These are phyloP conservation scores for Blastobotrys parvus DNA, from an alignment of 805 yeast genomes.

Conservation along the genomic window DNA sequence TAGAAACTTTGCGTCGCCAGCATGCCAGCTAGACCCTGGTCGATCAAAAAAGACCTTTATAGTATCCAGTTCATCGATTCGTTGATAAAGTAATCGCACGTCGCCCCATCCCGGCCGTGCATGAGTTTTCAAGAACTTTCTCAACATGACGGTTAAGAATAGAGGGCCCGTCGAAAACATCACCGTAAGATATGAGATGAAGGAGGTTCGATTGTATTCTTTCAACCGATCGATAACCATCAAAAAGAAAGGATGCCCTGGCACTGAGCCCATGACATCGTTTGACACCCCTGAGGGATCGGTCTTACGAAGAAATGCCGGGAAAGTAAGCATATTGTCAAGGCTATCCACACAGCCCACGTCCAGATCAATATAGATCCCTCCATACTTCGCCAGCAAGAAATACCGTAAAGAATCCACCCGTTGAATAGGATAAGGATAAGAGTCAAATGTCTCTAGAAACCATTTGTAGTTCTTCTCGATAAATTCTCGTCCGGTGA, in stretches of 20 bases:
- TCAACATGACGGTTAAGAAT: conserved; percentile 78
- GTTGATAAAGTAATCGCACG: conserved; percentile 1
- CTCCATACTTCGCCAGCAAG: conserved; percentile 75
- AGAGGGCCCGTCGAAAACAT: conserved; percentile 93
- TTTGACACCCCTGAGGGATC: conserved; percentile 86
- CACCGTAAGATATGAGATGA: conserved; percentile 84
- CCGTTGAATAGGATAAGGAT: conserved; percentile 74
- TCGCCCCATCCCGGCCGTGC: neutral
- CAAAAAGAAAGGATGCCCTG: conserved; percentile 75
- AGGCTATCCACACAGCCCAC: conserved; percentile 75
- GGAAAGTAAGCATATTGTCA: conserved; percentile 73
- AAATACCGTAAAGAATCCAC: conserved; percentile 91
- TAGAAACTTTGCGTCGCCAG: conserved; percentile 75
- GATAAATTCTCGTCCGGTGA: conserved; percentile 69
- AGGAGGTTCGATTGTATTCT: conserved; percentile 63
- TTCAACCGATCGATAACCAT: conserved; percentile 61
- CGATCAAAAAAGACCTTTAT: conserved; percentile 52
- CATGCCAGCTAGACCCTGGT: conserved; percentile 88
- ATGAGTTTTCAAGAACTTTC: conserved; percentile 69
- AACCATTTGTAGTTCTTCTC: conserved; percentile 82
- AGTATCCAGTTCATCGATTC: conserved; percentile 31
- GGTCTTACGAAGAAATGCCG: conserved; percentile 83
- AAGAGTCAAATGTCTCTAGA: conserved; percentile 63
- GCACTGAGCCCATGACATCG: conserved; percentile 87
- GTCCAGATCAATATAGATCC: conserved; percentile 83